Conservation (phyloP, 2,329 filamentous ascomycete species). For the Penicillium sp. region DNA sequence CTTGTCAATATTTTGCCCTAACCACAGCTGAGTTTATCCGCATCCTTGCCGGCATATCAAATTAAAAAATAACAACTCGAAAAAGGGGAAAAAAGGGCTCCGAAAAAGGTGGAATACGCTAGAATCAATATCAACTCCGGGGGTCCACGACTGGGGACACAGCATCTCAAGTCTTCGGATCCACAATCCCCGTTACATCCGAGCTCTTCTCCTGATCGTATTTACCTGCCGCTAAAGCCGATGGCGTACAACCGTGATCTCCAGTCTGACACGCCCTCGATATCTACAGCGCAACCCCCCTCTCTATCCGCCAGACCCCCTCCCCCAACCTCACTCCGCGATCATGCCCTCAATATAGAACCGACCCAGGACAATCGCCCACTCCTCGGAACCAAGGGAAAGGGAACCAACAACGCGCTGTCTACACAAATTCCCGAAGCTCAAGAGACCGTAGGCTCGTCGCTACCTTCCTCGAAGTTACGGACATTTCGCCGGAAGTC, state of each 20-base stretch:
- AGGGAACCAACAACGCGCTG: slow-evolving; percentile 15
- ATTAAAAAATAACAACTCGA: neutral
- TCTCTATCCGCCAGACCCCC: slow-evolving; percentile 23
- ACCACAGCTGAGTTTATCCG: neutral
- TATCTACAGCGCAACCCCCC: slow-evolving; percentile 7
- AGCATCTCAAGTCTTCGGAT: slow-evolving; percentile 7
- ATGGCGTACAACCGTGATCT: slow-evolving; percentile 23
- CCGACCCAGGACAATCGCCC: slow-evolving; percentile 32
- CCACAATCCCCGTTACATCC: slow-evolving; percentile 33
- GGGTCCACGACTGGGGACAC: slow-evolving; percentile 6
- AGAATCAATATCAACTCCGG: slow-evolving; percentile 1
- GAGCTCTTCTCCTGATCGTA: slow-evolving; percentile 21
- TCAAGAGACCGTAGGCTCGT: slow-evolving; percentile 24
- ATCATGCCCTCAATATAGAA: slow-evolving; percentile 45
- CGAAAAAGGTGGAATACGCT: slow-evolving; percentile 3
- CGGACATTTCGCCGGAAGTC: slow-evolving; percentile 37
- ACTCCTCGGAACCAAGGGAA: too few relatives aligned
- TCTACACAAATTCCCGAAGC: slow-evolving; percentile 21
- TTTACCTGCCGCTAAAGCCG: slow-evolving; percentile 18
- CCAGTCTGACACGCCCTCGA: slow-evolving; percentile 18
- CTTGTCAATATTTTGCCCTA: neutral
- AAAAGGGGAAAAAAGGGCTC: neutral
- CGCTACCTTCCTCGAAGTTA: slow-evolving; percentile 31
- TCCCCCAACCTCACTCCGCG: slow-evolving; percentile 38
- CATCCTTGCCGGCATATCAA: neutral